Percentiles rank a stretch among this genome's conserved stretches.
Evolutionary conservation across 2,329 filamentous ascomycete genomes (phyloP).

Genomic region (Huntiella savannae): DNA sequence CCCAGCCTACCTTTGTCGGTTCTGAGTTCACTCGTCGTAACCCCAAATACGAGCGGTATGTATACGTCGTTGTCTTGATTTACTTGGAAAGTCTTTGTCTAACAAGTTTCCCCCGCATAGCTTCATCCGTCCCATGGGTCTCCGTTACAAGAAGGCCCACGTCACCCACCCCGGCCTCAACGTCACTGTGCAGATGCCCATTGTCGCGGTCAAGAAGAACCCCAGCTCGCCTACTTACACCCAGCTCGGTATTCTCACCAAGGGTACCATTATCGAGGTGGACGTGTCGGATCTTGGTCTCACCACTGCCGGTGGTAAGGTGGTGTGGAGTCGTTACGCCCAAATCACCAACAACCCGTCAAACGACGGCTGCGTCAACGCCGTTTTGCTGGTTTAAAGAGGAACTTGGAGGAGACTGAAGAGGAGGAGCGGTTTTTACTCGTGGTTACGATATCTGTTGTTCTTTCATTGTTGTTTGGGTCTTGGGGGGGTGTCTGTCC

Average conservation of each 20-base stretch:
- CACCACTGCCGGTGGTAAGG: slow-evolving; percentile 79
- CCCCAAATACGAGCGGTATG: slow-evolving; percentile 47
- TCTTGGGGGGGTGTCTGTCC: too few species aligned
- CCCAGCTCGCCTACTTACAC: slow-evolving; percentile 82
- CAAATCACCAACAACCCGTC: slow-evolving; percentile 42
- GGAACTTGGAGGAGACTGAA: not conserved
- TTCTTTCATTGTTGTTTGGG: not conserved
- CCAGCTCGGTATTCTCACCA: slow-evolving; percentile 74
- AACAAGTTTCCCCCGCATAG: slow-evolving; percentile 30
- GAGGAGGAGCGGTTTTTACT: not conserved
- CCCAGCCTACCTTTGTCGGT: slow-evolving; percentile 54
- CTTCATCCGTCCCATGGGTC: slow-evolving; percentile 31
- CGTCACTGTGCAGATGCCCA: slow-evolving; percentile 74
- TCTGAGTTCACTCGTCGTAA: slow-evolving; percentile 76
- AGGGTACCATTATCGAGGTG: slow-evolving; percentile 66
- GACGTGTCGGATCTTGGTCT: slow-evolving; percentile 85
- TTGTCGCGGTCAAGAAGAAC: slow-evolving; percentile 46
- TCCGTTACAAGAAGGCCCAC: slow-evolving; percentile 33
- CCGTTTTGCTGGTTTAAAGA: slow-evolving; percentile 18
- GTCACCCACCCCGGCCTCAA: slow-evolving; percentile 57
- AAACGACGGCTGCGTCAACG: slow-evolving; percentile 28
- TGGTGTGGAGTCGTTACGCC: slow-evolving; percentile 77
- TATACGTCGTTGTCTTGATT: not conserved
- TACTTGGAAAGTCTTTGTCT: slow-evolving; percentile 17
- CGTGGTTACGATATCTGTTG: not conserved